These are phyloP conservation scores for Taxillus chinensis DNA, from an alignment of 164 flowering plant genomes.

Conservation along the genomic window DNA sequence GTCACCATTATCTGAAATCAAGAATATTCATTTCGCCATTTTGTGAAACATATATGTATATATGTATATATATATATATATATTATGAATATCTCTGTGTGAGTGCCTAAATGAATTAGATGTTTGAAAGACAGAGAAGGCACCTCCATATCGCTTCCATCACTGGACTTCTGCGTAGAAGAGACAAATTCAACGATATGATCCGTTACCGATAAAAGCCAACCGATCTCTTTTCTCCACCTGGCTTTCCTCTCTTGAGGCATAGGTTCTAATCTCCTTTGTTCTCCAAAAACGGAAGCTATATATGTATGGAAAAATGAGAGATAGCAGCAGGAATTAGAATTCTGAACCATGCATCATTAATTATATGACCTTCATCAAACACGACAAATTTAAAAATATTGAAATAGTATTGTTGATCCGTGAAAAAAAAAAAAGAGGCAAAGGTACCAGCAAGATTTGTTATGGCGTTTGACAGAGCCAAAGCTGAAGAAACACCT, in stretches of 20 bases:
- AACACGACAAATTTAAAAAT: background rate
- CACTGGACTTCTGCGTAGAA: constrained; percentile 55
- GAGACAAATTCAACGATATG: constrained; percentile 88
- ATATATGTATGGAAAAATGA: constrained; percentile 5
- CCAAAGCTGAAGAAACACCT: constrained; percentile 89
- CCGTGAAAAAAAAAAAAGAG: background rate
- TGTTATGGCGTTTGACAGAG: constrained; percentile 89
- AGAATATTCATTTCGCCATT: background rate
- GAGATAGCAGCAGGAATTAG: background rate
- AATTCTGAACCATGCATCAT: background rate
- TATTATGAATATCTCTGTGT: too few species aligned
- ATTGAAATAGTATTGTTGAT: background rate
- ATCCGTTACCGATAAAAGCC: constrained; percentile 89
- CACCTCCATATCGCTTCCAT: constrained; percentile 75
- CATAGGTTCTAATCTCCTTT: constrained; percentile 70
- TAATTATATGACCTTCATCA: background rate
- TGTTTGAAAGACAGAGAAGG: constrained; percentile 2
- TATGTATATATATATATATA: too few species aligned
- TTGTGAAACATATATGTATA: background rate
- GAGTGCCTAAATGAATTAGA: background rate
- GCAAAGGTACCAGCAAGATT: constrained; percentile 61
- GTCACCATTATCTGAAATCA: constrained; percentile 70
- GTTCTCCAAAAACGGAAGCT: constrained; percentile 91
- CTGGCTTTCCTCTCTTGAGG: constrained; percentile 49
- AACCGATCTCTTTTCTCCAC: constrained; percentile 84